Conservation (phyloP, 495 filamentous ascomycete genomes). For the Opeltia flavorubescens region DNA sequence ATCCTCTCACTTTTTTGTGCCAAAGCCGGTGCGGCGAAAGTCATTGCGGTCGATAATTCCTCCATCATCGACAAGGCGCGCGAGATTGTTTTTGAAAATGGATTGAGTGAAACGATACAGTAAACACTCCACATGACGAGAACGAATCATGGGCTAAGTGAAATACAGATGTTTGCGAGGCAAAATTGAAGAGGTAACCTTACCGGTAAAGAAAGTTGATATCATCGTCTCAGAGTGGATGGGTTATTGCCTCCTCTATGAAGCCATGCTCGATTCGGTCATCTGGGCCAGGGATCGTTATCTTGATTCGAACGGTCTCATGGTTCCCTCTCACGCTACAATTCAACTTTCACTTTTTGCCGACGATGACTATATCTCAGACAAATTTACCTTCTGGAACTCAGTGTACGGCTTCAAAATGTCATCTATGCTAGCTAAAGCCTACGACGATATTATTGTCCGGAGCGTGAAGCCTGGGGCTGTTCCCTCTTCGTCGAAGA, state of each 20-base stretch:
- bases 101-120: conserved; percentile 66
- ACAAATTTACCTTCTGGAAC: conserved; percentile 58
- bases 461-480: conserved; percentile 28
- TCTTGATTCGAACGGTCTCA: conserved; percentile 60
- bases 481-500: conserved; percentile 30
- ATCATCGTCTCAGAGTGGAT: conserved; percentile 98
- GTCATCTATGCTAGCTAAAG: conserved; percentile 39
- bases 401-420: conserved; percentile 44
- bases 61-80: conserved; percentile 80
- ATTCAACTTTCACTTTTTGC: conserved; percentile 76
- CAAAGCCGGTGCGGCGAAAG: conserved; percentile 74
- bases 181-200: conserved; percentile 78
- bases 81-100: conserved; percentile 73
- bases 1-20: conserved; percentile 94
- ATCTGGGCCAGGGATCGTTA: conserved; percentile 78
- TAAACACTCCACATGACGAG: conserved; percentile 17
- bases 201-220: conserved; percentile 74
- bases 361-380: conserved; percentile 64
- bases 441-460: conserved; percentile 47
- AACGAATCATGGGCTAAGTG: conserved; percentile 5
- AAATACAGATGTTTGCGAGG: conserved; percentile 51
- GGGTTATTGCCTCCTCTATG: conserved; percentile 88
- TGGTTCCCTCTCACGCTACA: conserved; percentile 83
- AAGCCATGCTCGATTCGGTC: conserved; percentile 91
- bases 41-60: conserved; percentile 88